Base-by-base conservation (phyloP, 805 yeast genomes). In the Lipomyces japonicus region DNA sequence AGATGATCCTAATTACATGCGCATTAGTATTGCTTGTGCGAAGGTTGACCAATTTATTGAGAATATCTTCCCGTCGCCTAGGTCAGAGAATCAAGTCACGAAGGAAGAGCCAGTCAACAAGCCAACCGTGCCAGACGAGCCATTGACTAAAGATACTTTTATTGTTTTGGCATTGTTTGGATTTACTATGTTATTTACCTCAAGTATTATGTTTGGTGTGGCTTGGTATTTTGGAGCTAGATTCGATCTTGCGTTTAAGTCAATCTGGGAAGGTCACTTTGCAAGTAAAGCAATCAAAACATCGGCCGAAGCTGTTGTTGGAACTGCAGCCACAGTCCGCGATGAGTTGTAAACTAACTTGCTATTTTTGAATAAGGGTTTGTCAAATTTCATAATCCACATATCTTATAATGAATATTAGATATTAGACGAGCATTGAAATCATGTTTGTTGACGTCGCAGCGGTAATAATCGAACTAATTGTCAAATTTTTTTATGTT, bases 31-130 rank as follows among this genome's bases (percentile, higher is more conserved):
- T 58, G 79, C 80, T 57, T 85, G 95, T 67, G 96, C 93, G 46
- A 84, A 86, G 68, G 80, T 93, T 57, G 95, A 88, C 63, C 95
- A 86, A 71, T 84, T 80, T 68, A 82, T 91, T 62, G 96, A 91
- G 48, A 31, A 50, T n/a, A 39, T 60, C 12, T 61, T 58, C 49
- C 63, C 63, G 5, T 44, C 60, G 10, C 42, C 40, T 32, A 24
- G 18, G 35, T 39, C n/a, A 32, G 18, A 7, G 35, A 39, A 39
- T 6, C 35, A 39, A 22, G 28, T 16, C n/a, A 25, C 21, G 14
- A 46, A 38, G 34, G 31, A 32, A 30, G 42, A 45, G 41, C 21
- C 21, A 18, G n/a, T n/a, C n/a, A n/a, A 34, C 9, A 30, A 44
- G 34, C 19, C 50, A 24, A 32, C 30, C 21, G 25, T 38, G 3